Evolutionary conservation across 2,329 filamentous ascomycete genomes (phyloP).

Genomic region (Aspergillus awamori): DNA sequence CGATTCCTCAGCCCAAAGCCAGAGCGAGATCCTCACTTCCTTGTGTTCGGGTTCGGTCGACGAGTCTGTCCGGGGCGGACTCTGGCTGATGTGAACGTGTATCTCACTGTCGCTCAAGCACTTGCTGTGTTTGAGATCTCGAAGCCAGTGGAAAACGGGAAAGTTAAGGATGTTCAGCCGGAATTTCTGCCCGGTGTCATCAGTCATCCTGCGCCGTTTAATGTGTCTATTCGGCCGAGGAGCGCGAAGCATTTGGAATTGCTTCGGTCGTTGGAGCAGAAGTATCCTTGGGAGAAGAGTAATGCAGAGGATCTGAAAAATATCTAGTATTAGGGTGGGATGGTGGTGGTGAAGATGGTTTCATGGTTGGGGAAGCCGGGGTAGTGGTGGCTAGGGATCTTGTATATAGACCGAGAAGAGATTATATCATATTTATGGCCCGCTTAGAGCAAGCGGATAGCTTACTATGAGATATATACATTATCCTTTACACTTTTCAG

Average conservation of each 20-base stretch:
- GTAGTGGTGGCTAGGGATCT: no score
- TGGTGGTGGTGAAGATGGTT: neutral
- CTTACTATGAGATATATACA: no score
- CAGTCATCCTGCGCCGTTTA: constrained; percentile 13
- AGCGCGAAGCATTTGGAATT: constrained; percentile 15
- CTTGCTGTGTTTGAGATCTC: constrained; percentile 24
- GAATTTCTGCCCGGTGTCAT: constrained; percentile 22
- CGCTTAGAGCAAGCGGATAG: no score
- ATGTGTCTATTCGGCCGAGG: constrained; percentile 16
- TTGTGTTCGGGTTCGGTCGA: constrained; percentile 29
- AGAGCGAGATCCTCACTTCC: constrained; percentile 42
- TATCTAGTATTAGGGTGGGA: neutral
- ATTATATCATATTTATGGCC: no score
- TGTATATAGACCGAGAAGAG: no score
- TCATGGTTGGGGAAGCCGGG: neutral
- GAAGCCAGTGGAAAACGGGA: constrained; percentile 19
- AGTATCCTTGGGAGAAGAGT: constrained; percentile 19
- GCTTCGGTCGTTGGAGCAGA: constrained; percentile 12
- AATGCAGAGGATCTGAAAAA: constrained; percentile 14
- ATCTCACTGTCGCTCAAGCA: constrained; percentile 20
- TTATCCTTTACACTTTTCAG: no score
- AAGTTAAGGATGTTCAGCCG: constrained; percentile 15
- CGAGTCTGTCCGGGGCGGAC: constrained; percentile 26
- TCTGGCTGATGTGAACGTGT: constrained; percentile 25
- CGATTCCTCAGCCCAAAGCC: constrained; percentile 20